These are phyloP conservation scores for Penicillium subrubescens DNA, from an alignment of 495 filamentous ascomycete genomes.

Conservation along the genomic window DNA sequence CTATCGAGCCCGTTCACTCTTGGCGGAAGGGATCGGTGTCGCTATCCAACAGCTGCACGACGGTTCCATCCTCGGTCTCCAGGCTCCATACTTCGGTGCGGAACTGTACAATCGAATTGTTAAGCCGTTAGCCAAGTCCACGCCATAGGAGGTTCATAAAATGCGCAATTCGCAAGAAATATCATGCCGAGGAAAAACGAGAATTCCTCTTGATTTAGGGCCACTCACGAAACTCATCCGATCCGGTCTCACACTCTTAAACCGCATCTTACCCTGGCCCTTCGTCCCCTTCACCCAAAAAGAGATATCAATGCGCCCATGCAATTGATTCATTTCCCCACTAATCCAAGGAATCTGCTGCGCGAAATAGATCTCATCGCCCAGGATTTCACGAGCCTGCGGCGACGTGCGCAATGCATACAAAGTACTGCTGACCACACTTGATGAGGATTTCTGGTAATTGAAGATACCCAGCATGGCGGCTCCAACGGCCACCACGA, in stretches of 20 bases:
- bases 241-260: conserved; percentile 72
- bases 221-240: conserved; percentile 70
- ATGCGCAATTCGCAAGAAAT: neutral
- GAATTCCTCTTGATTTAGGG: neutral
- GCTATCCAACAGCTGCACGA: conserved; percentile 67
- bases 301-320: conserved; percentile 83
- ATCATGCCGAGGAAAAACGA: neutral
- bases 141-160: neutral
- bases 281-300: conserved; percentile 88
- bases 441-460: conserved; percentile 88
- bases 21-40: conserved; percentile 61
- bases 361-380: conserved; percentile 91
- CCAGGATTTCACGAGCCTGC: conserved; percentile 71
- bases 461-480: conserved; percentile 90
- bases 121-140: neutral
- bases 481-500: conserved; percentile 58
- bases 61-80: conserved; percentile 63
- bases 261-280: conserved; percentile 71
- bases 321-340: conserved; percentile 91
- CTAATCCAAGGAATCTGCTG: conserved; percentile 89
- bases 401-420: conserved; percentile 85
- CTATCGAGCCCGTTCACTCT: conserved; percentile 13
- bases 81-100: conserved; percentile 78
- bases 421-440: conserved; percentile 79
- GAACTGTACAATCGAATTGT: conserved; percentile 47